Evolutionary conservation across 2,329 filamentous ascomycete species (phyloP).

Genomic region (Bipolaris oryzae): DNA sequence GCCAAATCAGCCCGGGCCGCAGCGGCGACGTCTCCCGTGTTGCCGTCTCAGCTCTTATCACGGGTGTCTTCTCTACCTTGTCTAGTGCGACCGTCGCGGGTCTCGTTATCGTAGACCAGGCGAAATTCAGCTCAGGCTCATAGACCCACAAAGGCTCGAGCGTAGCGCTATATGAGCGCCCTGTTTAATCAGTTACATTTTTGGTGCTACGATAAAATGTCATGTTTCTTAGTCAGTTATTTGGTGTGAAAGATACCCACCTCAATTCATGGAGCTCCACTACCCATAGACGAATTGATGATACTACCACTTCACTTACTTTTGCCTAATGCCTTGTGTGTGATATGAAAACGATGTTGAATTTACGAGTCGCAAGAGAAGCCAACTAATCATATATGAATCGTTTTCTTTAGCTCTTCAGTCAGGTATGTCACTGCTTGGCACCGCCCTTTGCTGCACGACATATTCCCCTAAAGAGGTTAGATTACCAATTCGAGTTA

Average conservation of each 20-base stretch:
- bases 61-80: constrained; percentile 78
- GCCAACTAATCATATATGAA: background rate
- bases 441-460: constrained; percentile 13
- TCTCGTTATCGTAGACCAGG: constrained; percentile 62
- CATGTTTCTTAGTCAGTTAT: constrained; percentile 20
- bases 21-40: constrained; percentile 76
- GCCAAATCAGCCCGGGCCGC: constrained; percentile 77
- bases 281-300: constrained; percentile 7
- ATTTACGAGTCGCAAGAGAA: background rate
- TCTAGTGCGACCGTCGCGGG: constrained; percentile 67
- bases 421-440: constrained; percentile 1
- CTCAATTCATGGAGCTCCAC: constrained; percentile 17
- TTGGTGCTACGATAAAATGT: constrained; percentile 20
- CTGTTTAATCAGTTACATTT: constrained; percentile 11
- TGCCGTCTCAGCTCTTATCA: constrained; percentile 76
- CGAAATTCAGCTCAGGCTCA: constrained; percentile 29
- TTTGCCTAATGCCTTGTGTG: background rate
- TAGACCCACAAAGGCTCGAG: constrained; percentile 12
- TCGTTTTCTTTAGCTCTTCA: background rate
- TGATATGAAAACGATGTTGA: background rate
- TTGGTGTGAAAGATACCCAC: constrained; percentile 33
- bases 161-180: constrained; percentile 1
- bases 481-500: constrained; percentile 3
- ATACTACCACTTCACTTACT: constrained; percentile 3
- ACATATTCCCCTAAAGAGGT: constrained; percentile 15